Conservation (phyloP, 129 eudicot species). For the Logfia minima region DNA sequence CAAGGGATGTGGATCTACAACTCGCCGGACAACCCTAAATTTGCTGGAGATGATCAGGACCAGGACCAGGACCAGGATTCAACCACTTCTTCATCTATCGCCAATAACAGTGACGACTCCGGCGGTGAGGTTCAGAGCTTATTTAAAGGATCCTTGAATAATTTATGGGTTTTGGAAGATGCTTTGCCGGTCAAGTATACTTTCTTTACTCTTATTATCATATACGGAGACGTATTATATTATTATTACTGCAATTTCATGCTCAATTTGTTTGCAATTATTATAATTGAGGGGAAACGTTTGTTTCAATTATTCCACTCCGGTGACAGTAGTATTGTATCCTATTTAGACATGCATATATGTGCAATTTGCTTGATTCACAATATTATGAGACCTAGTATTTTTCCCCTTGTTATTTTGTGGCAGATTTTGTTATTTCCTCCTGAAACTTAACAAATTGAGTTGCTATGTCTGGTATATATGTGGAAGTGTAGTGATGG, state of each 20-base stretch:
- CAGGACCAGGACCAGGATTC: conserved; percentile 29
- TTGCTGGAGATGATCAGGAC: conserved; percentile 4
- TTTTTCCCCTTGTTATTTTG: too few species aligned
- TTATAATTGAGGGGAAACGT: neutral
- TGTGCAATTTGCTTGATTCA: neutral
- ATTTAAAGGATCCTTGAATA: conserved; percentile 45
- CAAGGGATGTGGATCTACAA: conserved; percentile 41
- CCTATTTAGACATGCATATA: conserved; percentile 13
- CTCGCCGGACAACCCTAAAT: conserved; percentile 23
- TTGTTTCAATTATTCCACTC: neutral
- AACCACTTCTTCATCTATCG: conserved; percentile 59
- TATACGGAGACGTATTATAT: too few species aligned
- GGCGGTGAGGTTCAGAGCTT: conserved; percentile 60
- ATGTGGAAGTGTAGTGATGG: neutral
- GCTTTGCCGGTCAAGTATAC: conserved; percentile 70
- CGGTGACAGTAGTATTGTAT: neutral
- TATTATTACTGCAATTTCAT: neutral
- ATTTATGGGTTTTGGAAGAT: conserved; percentile 56
- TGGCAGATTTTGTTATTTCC: too few species aligned
- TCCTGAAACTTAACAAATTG: too few species aligned
- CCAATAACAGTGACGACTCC: conserved; percentile 56
- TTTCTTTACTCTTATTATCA: neutral
- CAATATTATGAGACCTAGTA: too few species aligned
- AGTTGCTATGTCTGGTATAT: too few species aligned
- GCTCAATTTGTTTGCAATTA: too few species aligned